Evolutionary conservation across 208 protist species (phyloP).

Genomic region (Naegleria lovaniensis): DNA sequence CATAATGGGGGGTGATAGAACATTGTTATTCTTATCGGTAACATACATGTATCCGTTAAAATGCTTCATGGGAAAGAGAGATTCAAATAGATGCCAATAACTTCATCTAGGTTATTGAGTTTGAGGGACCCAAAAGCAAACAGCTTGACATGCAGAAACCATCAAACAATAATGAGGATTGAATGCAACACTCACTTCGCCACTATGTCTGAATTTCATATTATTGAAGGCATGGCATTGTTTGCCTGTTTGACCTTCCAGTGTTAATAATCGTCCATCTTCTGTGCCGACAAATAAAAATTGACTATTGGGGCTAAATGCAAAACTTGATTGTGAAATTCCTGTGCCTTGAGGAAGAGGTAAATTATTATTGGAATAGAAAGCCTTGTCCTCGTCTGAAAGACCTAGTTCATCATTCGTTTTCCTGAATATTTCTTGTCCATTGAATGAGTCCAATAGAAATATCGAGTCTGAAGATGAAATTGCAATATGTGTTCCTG

Average conservation of each 20-base stretch:
- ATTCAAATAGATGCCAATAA: no score
- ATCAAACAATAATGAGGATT: conserved; percentile 23
- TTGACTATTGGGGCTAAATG: neutral
- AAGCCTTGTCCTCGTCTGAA: neutral
- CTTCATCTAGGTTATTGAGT: neutral
- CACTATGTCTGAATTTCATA: neutral
- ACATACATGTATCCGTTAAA: no score
- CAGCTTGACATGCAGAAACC: neutral
- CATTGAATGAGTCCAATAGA: neutral
- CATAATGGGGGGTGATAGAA: no score
- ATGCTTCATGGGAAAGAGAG: no score
- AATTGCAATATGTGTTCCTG: neutral
- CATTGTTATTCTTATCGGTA: no score
- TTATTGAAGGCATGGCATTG: neutral
- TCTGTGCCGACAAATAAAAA: conserved; percentile 17
- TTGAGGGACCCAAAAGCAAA: conserved; percentile 13
- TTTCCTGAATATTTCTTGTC: neutral
- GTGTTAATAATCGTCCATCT: neutral
- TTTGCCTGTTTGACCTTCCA: neutral
- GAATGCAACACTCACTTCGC: neutral
- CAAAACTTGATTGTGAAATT: neutral
- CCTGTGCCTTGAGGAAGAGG: neutral
- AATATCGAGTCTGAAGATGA: neutral
- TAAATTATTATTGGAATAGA: neutral
- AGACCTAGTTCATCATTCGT: neutral